Conservation (phyloP, 2,329 filamentous ascomycete genomes). For the Orbilia brochopaga region DNA sequence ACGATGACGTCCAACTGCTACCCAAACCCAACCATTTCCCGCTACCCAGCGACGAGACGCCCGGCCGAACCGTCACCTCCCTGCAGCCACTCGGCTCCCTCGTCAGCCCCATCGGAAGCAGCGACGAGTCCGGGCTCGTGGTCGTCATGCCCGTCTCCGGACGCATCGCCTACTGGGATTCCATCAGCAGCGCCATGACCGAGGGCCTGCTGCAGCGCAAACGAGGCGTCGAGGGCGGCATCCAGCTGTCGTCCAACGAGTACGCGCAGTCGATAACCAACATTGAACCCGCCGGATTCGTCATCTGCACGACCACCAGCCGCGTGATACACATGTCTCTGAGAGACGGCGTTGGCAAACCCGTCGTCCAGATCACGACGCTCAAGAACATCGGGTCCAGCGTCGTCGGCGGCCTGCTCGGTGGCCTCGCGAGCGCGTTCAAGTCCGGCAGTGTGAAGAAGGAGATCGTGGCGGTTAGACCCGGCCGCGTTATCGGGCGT, state of each 20-base stretch:
- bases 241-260: slow-evolving; percentile 73
- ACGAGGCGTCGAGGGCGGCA: slow-evolving; percentile 54
- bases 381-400: slow-evolving; percentile 67
- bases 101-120: slow-evolving; percentile 76
- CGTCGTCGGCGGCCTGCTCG: slow-evolving; percentile 58
- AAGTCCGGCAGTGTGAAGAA: slow-evolving; percentile 73
- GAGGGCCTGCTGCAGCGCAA: slow-evolving; percentile 54
- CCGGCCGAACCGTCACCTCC: slow-evolving; percentile 70
- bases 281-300: slow-evolving; percentile 84
- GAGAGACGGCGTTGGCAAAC: slow-evolving; percentile 83
- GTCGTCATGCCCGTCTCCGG: slow-evolving; percentile 83
- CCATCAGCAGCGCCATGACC: slow-evolving; percentile 66
- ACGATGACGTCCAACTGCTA: slow-evolving; percentile 71
- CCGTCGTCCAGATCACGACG: slow-evolving; percentile 77
- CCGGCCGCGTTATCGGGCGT: slow-evolving; percentile 72
- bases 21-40: slow-evolving; percentile 81
- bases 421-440: slow-evolving; percentile 78
- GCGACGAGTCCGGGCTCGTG: slow-evolving; percentile 82
- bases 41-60: slow-evolving; percentile 67
- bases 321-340: slow-evolving; percentile 85
- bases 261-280: slow-evolving; percentile 76
- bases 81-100: slow-evolving; percentile 82
- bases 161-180: slow-evolving; percentile 93
- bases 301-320: slow-evolving; percentile 83
- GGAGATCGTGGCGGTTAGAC: slow-evolving; percentile 79